Evolutionary conservation across 140 eudicot species (phyloP), one percentile per base, ranked within the genome.

Genomic region (Stevia rebaudiana): DNA sequence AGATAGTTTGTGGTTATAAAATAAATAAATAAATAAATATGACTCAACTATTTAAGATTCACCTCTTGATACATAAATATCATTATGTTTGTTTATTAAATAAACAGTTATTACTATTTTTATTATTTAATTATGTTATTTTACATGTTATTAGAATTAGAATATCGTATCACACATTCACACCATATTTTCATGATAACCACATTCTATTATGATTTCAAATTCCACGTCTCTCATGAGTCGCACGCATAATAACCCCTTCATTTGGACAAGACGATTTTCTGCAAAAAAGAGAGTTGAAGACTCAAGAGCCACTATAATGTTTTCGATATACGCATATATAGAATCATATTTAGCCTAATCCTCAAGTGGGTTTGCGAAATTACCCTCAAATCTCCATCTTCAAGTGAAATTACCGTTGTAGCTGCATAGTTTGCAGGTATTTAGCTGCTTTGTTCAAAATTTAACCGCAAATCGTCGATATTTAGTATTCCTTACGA

Each of bases 331-430:
- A 39, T 4, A 16, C 8, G 7, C 47, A 31, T 24, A 15, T 57
- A 70, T 47, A 48, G 48, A n/a, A 51, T 60, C 64, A 40, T 51
- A 39, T 51, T 2, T 52, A 72, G 49, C 56, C 4, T 41, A 24
- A 8, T 22, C 18, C 9, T 25, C 39, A 3, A 16, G 1, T 17
- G 13, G 8, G 12, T 52, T 19, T 35, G 30, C 48, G 41, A 41
- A 63, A 8, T 59, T 11, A 13, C 5, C 30, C 47, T 72, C 47
- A 9, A 42, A 6, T 39, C 35, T 41, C 12, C 48, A 57, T 58
- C 52, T 13, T 0, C 69, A 47, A 44, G 25, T 41, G 55, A 55
- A 53, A 73, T 54, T 43, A 12, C 30, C 53, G 43, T 15, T 13
- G 22, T 8, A 35, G 36, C 72, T 65, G 65, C 48, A n/a, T 41